phyloP scores from a whole-genome alignment of 1,284 basidiomycete species.

The Pascua guehoae region DNA sequence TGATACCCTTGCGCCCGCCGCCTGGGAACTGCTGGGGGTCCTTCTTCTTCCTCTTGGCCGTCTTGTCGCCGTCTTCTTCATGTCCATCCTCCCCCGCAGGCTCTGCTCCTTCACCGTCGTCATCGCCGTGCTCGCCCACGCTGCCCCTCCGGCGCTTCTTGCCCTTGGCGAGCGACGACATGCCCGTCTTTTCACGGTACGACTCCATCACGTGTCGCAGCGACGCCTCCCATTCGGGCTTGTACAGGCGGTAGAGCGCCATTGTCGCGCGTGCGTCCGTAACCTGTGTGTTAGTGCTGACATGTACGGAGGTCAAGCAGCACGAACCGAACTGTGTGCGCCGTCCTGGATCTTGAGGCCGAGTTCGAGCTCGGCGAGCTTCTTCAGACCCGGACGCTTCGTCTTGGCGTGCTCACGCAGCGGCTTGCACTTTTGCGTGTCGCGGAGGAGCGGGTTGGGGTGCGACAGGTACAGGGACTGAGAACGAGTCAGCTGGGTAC shows the following conservation, averaged over 20 bases:
- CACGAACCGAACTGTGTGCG: conserved; percentile 75
- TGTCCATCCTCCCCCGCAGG: conserved; percentile 28
- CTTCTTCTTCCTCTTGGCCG: conserved; percentile 27
- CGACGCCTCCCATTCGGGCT: conserved; percentile 72
- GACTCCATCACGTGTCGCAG: conserved; percentile 42
- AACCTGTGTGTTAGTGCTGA: conserved; percentile 55
- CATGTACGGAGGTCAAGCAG: background rate
- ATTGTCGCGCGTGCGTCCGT: conserved; percentile 93
- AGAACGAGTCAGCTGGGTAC: background rate
- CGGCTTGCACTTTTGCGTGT: conserved; percentile 67
- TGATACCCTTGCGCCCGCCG: conserved; percentile 63
- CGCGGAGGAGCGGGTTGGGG: conserved; percentile 70
- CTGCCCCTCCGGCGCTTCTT: conserved; percentile 15
- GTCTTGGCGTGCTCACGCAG: conserved; percentile 57
- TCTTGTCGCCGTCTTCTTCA: conserved; percentile 30
- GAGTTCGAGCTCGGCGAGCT: conserved; percentile 76
- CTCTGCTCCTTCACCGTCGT: conserved; percentile 29
- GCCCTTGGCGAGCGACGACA: conserved; percentile 11
- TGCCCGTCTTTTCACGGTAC: conserved; percentile 34
- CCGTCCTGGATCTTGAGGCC: conserved; percentile 80
- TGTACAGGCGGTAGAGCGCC: conserved; percentile 87
- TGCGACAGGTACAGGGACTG: conserved; percentile 88
- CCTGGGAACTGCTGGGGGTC: conserved; percentile 50
- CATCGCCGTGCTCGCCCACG: conserved; percentile 28
- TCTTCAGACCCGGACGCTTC: conserved; percentile 70